Percentiles rank a stretch among this genome's conserved stretches.
phyloP scores from a whole-genome alignment of 148 eudicot genomes.

The Camellia granthamiana region DNA sequence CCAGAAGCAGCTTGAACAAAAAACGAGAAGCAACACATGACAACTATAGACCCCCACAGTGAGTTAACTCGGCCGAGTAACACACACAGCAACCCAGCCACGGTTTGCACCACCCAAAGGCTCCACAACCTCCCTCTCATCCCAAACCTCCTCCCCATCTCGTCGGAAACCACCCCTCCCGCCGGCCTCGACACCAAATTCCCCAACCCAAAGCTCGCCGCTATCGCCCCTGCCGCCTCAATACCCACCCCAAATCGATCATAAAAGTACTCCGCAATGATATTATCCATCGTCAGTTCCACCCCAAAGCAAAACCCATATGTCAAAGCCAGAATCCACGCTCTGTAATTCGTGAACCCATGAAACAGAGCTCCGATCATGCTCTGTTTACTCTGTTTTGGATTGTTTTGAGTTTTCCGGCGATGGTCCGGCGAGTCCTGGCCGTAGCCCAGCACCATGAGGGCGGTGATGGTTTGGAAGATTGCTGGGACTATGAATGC shows the following conservation, averaged over 20 bases:
- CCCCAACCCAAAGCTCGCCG: slow-evolving; percentile 54
- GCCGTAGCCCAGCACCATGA: slow-evolving; percentile 36
- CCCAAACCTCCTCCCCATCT: slow-evolving; percentile 43
- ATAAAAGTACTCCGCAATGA: slow-evolving; percentile 39
- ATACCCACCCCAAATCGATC: slow-evolving; percentile 38
- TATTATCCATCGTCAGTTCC: slow-evolving; percentile 42
- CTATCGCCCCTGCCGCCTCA: slow-evolving; percentile 43
- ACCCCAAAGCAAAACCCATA: slow-evolving; percentile 47
- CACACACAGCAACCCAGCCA: slow-evolving; percentile 45
- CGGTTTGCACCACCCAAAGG: slow-evolving; percentile 44
- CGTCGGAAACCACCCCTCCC: slow-evolving; percentile 51
- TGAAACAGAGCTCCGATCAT: slow-evolving; percentile 6
- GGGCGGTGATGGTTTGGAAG: slow-evolving; percentile 31
- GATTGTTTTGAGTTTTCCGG: slow-evolving; percentile 7
- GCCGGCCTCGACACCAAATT: slow-evolving; percentile 43
- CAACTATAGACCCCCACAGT: slow-evolving; percentile 35
- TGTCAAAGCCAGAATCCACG: slow-evolving; percentile 37
- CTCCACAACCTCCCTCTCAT: slow-evolving; percentile 64
- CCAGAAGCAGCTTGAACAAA: slow-evolving; percentile 58
- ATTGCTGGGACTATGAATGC: slow-evolving; percentile 41
- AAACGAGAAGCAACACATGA: slow-evolving; percentile 41
- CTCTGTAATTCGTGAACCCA: slow-evolving; percentile 39
- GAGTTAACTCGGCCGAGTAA: slow-evolving; percentile 35
- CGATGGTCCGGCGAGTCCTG: slow-evolving; percentile 43
- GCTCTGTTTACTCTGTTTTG: not conserved